These are phyloP conservation scores for Trichomonas tenax DNA, from an alignment of 208 protist species.

Conservation along the genomic window DNA sequence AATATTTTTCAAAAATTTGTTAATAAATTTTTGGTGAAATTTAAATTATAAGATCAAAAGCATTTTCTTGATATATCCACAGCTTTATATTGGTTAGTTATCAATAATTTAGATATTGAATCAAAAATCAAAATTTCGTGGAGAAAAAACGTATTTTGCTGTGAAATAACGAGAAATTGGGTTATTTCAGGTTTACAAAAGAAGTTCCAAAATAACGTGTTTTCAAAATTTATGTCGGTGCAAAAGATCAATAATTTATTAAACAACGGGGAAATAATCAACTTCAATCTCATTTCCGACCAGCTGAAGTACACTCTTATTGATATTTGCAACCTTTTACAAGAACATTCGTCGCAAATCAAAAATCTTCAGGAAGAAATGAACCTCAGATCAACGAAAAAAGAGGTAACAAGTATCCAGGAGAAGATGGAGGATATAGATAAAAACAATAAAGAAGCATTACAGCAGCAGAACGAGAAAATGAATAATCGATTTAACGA, in stretches of 20 bases:
- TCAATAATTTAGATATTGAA: too few relatives aligned
- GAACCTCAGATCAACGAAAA: not conserved
- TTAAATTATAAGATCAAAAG: too few relatives aligned
- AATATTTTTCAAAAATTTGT: too few relatives aligned
- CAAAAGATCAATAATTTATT: not conserved
- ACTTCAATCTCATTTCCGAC: not conserved
- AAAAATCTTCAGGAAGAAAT: not conserved
- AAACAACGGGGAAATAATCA: not conserved
- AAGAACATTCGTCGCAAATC: not conserved
- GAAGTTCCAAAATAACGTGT: too few relatives aligned
- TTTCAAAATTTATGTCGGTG: too few relatives aligned
- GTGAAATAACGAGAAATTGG: too few relatives aligned
- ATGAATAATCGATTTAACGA: not conserved
- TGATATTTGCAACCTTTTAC: not conserved
- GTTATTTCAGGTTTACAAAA: too few relatives aligned
- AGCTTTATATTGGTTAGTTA: too few relatives aligned
- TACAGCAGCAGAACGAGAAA: not conserved
- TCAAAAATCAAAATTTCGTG: too few relatives aligned
- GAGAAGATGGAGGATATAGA: not conserved
- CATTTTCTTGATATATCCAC: too few relatives aligned
- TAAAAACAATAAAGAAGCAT: not conserved
- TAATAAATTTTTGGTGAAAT: too few relatives aligned
- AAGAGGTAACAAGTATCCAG: not conserved
- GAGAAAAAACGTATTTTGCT: too few relatives aligned
- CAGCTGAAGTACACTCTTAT: not conserved